Evolutionary conservation across 2,329 filamentous ascomycete genomes (phyloP).

Genomic region (Capronia coronata): DNA sequence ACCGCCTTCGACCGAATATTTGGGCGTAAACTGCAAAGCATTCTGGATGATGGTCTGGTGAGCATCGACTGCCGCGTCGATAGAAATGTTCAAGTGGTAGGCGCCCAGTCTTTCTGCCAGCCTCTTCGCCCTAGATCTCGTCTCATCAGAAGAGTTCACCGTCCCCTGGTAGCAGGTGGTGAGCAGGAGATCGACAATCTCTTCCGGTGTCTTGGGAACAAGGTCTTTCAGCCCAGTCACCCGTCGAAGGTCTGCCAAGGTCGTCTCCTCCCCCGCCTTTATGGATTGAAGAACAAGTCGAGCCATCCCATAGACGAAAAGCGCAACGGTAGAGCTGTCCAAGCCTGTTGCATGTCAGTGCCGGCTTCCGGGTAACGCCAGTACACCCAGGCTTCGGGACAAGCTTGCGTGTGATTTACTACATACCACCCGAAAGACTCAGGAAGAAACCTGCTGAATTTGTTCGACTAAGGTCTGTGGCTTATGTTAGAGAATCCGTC

Average conservation of each 20-base stretch:
- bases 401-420: too few species aligned
- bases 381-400: too few species aligned
- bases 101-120: constrained; percentile 44
- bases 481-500: too few species aligned
- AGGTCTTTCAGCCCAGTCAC: constrained; percentile 25
- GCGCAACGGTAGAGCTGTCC: constrained; percentile 34
- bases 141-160: constrained; percentile 59
- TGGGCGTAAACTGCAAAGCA: constrained; percentile 57
- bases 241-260: constrained; percentile 30
- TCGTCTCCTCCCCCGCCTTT: constrained; percentile 31
- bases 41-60: constrained; percentile 33
- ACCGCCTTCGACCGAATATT: constrained; percentile 60
- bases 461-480: constrained; percentile 31
- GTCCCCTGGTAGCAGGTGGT: constrained; percentile 67
- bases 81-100: constrained; percentile 67
- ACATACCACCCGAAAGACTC: constrained; percentile 32
- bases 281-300: constrained; percentile 35
- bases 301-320: constrained; percentile 39
- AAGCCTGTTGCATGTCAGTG: constrained; percentile 29
- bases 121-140: constrained; percentile 57
- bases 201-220: constrained; percentile 50
- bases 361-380: too few species aligned
- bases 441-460: constrained; percentile 36
- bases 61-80: constrained; percentile 56
- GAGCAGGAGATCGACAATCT: constrained; percentile 55